These are phyloP conservation scores for Ceratocystis eucalypticola DNA, from an alignment of 2,329 filamentous ascomycete genomes.

Conservation along the genomic window DNA sequence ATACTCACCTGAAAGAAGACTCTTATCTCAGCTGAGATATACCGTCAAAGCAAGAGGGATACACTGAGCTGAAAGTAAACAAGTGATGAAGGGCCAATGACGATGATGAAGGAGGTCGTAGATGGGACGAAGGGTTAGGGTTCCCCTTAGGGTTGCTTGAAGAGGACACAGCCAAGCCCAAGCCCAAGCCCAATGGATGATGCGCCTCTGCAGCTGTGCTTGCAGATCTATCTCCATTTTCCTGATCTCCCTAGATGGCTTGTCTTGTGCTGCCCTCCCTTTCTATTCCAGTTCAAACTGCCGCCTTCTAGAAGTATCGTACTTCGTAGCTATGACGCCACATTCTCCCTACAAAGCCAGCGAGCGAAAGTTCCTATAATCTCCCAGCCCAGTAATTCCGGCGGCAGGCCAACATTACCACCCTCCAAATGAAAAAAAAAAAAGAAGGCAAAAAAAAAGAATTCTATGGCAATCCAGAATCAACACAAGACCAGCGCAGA, in stretches of 20 bases:
- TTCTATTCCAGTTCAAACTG: too few relatives aligned
- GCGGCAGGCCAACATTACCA: background rate
- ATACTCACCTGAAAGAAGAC: slow-evolving; percentile 7
- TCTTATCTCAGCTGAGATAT: slow-evolving; percentile 5
- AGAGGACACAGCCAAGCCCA: too few relatives aligned
- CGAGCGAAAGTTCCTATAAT: background rate
- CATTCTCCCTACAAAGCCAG: background rate
- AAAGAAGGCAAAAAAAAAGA: background rate
- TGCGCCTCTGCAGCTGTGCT: too few relatives aligned
- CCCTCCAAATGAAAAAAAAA: background rate
- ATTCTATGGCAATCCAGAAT: background rate
- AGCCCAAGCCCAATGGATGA: too few relatives aligned
- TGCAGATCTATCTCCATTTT: too few relatives aligned
- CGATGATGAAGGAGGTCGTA: background rate
- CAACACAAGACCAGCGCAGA: background rate
- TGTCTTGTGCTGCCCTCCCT: too few relatives aligned
- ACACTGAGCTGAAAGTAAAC: background rate
- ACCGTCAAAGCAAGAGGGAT: background rate
- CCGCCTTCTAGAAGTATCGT: background rate
- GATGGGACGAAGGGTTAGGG: background rate
- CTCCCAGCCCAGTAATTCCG: background rate
- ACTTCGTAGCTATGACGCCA: background rate
- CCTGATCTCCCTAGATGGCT: too few relatives aligned
- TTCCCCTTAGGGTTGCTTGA: too few relatives aligned
- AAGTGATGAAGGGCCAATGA: background rate